These are phyloP conservation scores for Luzula sylvatica DNA, from an alignment of 176 grass and related monocot species.

Conservation along the genomic window DNA sequence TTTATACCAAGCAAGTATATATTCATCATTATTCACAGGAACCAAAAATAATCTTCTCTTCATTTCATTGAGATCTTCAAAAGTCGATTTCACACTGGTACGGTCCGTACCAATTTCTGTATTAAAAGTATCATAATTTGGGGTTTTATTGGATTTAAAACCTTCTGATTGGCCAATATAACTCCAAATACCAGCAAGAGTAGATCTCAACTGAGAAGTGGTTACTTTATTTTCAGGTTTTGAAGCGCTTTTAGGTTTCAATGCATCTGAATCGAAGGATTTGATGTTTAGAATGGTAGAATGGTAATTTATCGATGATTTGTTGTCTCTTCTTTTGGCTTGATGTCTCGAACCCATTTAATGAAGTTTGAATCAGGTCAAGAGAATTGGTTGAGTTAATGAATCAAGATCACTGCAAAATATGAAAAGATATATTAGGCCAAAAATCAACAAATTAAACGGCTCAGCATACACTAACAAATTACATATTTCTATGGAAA, in stretches of 20 bases:
- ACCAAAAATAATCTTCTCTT: constrained; percentile 35
- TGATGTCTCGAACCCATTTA: constrained; percentile 42
- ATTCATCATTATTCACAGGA: constrained; percentile 11
- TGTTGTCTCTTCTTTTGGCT: constrained; percentile 32
- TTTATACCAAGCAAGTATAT: constrained; percentile 7
- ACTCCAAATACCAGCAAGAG: constrained; percentile 53
- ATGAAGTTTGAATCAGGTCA: background rate
- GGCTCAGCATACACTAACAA: background rate
- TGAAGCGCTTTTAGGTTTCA: constrained; percentile 22
- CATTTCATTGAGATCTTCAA: constrained; percentile 45
- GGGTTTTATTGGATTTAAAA: constrained; percentile 27
- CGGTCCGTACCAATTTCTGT: constrained; percentile 29
- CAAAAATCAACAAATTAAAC: no score
- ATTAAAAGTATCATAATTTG: constrained; percentile 22
- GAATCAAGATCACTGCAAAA: constrained; percentile 1
- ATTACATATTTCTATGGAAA: background rate
- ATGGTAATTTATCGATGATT: constrained; percentile 41
- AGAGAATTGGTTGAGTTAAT: background rate
- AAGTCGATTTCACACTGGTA: constrained; percentile 28
- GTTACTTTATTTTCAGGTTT: constrained; percentile 43
- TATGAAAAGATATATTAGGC: no score
- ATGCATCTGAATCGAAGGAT: constrained; percentile 26
- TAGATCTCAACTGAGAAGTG: constrained; percentile 50
- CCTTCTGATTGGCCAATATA: constrained; percentile 44
- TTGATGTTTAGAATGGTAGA: constrained; percentile 32